phyloP scores from a whole-genome alignment of 2,329 filamentous ascomycete species.

The Geoglossum cookeanum region DNA sequence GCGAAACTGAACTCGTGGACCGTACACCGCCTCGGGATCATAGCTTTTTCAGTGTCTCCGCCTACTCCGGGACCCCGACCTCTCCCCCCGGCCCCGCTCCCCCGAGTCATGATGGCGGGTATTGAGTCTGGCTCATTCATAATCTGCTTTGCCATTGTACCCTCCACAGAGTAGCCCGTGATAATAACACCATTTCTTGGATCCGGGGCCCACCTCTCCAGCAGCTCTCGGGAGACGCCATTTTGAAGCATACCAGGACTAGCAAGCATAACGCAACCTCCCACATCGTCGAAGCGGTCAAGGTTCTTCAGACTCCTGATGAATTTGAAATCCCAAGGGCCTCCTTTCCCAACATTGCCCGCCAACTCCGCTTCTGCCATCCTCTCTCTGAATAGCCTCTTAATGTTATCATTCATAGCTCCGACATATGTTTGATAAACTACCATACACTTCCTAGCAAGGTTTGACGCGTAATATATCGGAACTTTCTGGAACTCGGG shows the following conservation, averaged over 20 bases:
- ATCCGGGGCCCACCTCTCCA: constrained; percentile 91
- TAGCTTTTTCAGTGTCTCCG: constrained; percentile 61
- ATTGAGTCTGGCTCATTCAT: constrained; percentile 92
- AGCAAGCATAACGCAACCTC: constrained; percentile 90
- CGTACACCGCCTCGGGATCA: constrained; percentile 83
- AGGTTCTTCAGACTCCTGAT: constrained; percentile 83
- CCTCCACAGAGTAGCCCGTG: constrained; percentile 95
- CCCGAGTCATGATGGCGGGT: constrained; percentile 67
- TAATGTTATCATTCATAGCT: constrained; percentile 99
- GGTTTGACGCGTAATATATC: constrained; percentile 93
- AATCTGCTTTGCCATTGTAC: constrained; percentile 93
- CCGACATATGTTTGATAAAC: constrained; percentile 97
- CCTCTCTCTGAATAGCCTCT: constrained; percentile 75
- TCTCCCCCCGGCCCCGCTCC: constrained; percentile 40
- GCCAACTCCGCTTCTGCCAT: constrained; percentile 79
- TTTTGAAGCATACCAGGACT: constrained; percentile 98
- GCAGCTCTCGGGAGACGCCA: constrained; percentile 75
- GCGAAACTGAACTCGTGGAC: constrained; percentile 92
- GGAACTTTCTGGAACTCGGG: constrained; percentile 73
- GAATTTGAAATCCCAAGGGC: constrained; percentile 92
- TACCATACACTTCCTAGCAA: constrained; percentile 93
- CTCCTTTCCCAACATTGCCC: constrained; percentile 58
- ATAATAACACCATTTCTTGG: constrained; percentile 97
- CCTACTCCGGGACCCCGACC: constrained; percentile 41
- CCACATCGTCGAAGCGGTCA: constrained; percentile 89